These are phyloP conservation scores for Rubia occidens DNA, from an alignment of 305 asterid genomes.

Conservation along the genomic window DNA sequence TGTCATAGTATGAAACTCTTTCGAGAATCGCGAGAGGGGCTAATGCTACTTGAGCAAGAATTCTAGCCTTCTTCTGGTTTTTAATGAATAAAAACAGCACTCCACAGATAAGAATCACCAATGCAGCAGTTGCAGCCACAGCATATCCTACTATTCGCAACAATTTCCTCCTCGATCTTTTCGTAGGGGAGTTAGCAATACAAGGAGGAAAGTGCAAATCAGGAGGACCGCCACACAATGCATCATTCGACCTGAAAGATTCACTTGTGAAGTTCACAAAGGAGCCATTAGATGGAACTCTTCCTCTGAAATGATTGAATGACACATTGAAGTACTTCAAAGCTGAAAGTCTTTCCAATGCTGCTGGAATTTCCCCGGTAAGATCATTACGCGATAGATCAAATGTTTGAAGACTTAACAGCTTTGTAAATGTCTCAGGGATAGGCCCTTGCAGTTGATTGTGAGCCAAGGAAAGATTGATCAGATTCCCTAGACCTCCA, in stretches of 20 bases:
- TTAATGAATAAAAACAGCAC: not conserved
- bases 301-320: slow-evolving; percentile 6
- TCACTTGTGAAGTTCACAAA: not conserved
- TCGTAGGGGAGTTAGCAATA: not conserved
- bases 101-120: not conserved
- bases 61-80: not conserved
- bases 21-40: not conserved
- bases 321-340: slow-evolving; percentile 8
- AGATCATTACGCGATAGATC: slow-evolving; percentile 17
- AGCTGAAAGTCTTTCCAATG: slow-evolving; percentile 19
- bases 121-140: not conserved
- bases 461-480: slow-evolving; percentile 17
- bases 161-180: not conserved
- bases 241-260: slow-evolving; percentile 4
- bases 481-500: slow-evolving; percentile 22
- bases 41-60: too few species aligned
- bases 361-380: slow-evolving; percentile 23
- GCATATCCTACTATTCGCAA: not conserved
- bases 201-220: not conserved
- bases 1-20: not conserved
- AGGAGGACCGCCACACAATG: slow-evolving; percentile 8
- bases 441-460: slow-evolving; percentile 23
- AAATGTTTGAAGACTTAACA: slow-evolving; percentile 16
- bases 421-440: slow-evolving; percentile 22
- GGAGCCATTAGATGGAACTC: slow-evolving; percentile 4